Base-by-base conservation (phyloP, 139 green algal genomes). In the Coelastrella sp. region DNA sequence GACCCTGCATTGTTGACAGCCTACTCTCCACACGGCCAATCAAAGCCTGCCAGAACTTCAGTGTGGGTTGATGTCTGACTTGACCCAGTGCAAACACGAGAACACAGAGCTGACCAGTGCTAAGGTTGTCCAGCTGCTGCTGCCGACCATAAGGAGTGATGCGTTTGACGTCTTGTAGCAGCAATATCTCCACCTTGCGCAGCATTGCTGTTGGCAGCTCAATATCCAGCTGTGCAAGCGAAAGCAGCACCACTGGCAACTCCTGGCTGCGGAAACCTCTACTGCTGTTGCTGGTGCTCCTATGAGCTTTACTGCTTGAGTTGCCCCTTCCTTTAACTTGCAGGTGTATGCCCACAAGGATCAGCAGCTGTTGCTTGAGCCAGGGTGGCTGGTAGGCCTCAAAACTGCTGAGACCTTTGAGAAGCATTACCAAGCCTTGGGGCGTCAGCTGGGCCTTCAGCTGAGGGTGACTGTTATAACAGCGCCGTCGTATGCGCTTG, bases 371-470 rank as follows among this genome's bases (percentile, higher is more conserved):
- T 35, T 71, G 34, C 8, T 82, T 82, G 34, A 82, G 68, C n/a
- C 27, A 41, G 2, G 45, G 60, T 1, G 78, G 78, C 9, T 74
- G 78, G 60, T 41, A 76, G 2, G 62, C 57, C 2, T 34, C 9
- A 11, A 76, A 51, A 15, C 41, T 64, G 0, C 25, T 35, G 6
- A 84, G 40, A 9, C 60, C 60, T 48, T 63, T 37, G 32, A 75
- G 40, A 60, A 84, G 40, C 78, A 84, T 84, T 25, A 75, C 19
- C n/a, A 84, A 30, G 32, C 60, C 78, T n/a, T 84, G 60, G 21
- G 38, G 48, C 2, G 38, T 37, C 4, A 84, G 34, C 15, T 9
- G 2, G 2, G 3, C 11, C 2, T 41, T 32, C 2, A 71, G 53
- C 53, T 68, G 75, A 34, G 37, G 23, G 2, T 60, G 75, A 4